Evolutionary conservation across 225 moss, liverwort and hornwort genomes (phyloP).

Genomic region (Sphagnum tenellum): DNA sequence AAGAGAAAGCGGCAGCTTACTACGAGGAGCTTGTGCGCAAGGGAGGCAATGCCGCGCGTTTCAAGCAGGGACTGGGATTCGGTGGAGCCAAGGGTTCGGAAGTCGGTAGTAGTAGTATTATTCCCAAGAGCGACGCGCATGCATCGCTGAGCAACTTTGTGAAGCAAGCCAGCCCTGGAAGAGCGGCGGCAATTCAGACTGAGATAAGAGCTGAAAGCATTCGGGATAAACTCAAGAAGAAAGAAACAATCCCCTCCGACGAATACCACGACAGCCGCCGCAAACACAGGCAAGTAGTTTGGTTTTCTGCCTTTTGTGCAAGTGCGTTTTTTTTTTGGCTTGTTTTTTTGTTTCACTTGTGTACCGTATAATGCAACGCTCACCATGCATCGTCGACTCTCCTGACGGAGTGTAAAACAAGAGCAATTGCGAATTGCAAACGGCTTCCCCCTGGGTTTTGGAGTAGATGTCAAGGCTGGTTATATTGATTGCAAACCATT

Average conservation of each 20-base stretch:
- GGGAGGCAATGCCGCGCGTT: conserved; percentile 60
- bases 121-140: conserved; percentile 9
- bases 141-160: conserved; percentile 31
- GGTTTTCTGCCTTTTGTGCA: no score
- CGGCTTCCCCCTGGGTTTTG: no score
- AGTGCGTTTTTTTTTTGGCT: no score
- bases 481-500: no score
- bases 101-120: neutral
- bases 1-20: conserved; percentile 62
- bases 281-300: neutral
- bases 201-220: conserved; percentile 27
- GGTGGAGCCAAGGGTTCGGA: conserved; percentile 10
- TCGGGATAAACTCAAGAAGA: conserved; percentile 25
- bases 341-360: no score
- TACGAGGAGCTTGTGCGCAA: conserved; percentile 55
- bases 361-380: no score
- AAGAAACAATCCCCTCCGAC: neutral
- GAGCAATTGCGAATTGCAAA: no score
- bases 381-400: no score
- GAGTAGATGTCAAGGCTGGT: no score
- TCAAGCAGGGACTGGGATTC: conserved; percentile 69
- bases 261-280: conserved; percentile 1
- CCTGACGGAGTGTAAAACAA: no score
- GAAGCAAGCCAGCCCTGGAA: conserved; percentile 16
- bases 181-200: conserved; percentile 19